A percentile compares a stretch with the other conserved stretches of the same genome.
phyloP scores from a whole-genome alignment of 257 asterid species.

The Fraxinus quadrangulata region DNA sequence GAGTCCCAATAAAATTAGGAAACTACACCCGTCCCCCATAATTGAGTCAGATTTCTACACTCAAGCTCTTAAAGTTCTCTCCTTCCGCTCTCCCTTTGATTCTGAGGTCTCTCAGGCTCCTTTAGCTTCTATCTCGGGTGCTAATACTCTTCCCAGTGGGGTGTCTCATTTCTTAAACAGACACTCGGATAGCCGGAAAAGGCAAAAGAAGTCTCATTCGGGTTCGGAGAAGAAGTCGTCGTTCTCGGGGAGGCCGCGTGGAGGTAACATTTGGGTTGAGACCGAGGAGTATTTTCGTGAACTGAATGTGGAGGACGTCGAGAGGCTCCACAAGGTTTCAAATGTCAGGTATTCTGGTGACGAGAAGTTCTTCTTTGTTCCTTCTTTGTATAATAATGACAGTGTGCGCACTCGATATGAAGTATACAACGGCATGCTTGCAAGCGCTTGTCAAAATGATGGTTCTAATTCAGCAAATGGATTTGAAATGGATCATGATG shows the following conservation, averaged over 20 bases:
- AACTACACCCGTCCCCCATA: slow-evolving; percentile 45
- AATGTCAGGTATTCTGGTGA: slow-evolving; percentile 33
- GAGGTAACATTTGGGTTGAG: slow-evolving; percentile 63
- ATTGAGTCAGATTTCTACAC: slow-evolving; percentile 55
- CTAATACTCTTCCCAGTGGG: slow-evolving; percentile 60
- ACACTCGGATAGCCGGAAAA: slow-evolving; percentile 69
- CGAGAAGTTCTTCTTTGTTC: slow-evolving; percentile 54
- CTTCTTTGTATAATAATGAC: slow-evolving; percentile 39
- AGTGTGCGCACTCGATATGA: slow-evolving; percentile 26
- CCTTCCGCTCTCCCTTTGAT: slow-evolving; percentile 76
- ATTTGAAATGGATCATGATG: slow-evolving; percentile 32
- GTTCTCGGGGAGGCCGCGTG: slow-evolving; percentile 44
- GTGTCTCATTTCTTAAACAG: slow-evolving; percentile 59
- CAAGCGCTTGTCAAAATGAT: slow-evolving; percentile 31
- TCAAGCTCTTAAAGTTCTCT: slow-evolving; percentile 78
- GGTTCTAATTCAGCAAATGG: slow-evolving; percentile 26
- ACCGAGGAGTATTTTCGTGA: slow-evolving; percentile 83
- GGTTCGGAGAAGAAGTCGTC: slow-evolving; percentile 64
- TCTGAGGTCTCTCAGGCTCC: slow-evolving; percentile 54
- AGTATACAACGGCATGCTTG: slow-evolving; percentile 33
- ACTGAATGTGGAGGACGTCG: slow-evolving; percentile 61
- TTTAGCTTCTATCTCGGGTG: slow-evolving; percentile 35
- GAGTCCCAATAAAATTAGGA: slow-evolving; percentile 38
- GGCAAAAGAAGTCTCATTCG: slow-evolving; percentile 74
- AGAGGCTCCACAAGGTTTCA: slow-evolving; percentile 50